Base-by-base conservation (phyloP, 2,329 filamentous ascomycete genomes). In the Pseudogymnoascus sp. region DNA sequence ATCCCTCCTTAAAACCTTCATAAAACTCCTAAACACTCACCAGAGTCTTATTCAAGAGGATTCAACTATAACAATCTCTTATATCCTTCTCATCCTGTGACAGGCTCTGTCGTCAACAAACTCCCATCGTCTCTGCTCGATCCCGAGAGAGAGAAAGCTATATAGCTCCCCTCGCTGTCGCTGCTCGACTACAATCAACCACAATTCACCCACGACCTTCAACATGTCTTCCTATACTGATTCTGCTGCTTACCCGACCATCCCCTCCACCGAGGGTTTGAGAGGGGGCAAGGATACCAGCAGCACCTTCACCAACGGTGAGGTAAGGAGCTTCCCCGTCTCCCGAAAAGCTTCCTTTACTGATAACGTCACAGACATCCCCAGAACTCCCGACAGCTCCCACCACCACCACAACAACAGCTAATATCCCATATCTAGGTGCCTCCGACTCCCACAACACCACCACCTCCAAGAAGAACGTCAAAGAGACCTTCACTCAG, bases 401-500 rank as follows among this genome's bases (percentile, higher is more conserved):
- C 19, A 47, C 1, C 21, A 47, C 21, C 21, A 47, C 42, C 15
- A 26, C 42, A 47, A 61, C 68, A 63, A 64, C 69, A 64, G 67
- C 68, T 73, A 63, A 72, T 66, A 62, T 66, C 23, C 38, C 59
- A 59, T 40, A 50, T 66, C 44, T 42, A 73, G 71, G 69, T 68
- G 68, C 71, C 59, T 67, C 71, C 38, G 67, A 71, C 62, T 71
- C 73, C n/a, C 67, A 68, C 57, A 70, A 69, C 65, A 68, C 72
- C 40, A 67, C 73, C 53, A 67, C 70, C 15, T 61, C 72, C 31
- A 73, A 72, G 21, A 70, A 73, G 62, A 71, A 66, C 61, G 65
- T 72, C 5, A 67, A 62, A 9, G 68, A 84, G 82, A 80, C 68
- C 81, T 82, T 44, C 33, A 4, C 23, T 21, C 17, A 61, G 60